A percentile compares a stretch with the other conserved stretches of the same genome.
phyloP scores from a whole-genome alignment of 2,329 filamentous ascomycete species.

The Cladophialophora yegresii region DNA sequence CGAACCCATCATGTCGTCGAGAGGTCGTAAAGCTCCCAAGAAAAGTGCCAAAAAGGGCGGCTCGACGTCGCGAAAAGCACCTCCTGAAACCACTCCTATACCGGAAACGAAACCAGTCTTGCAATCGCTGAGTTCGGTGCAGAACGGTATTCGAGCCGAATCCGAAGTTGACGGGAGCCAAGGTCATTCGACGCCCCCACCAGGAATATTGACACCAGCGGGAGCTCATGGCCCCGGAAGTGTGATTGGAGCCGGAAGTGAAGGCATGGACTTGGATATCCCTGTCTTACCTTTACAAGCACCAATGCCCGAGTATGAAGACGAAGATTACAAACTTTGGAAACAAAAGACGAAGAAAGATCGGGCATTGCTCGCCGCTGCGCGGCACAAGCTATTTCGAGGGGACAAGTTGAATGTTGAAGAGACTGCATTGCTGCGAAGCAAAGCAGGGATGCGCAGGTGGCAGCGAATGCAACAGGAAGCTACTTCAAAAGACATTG shows the following conservation, averaged over 20 bases:
- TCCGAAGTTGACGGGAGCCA: constrained; percentile 74
- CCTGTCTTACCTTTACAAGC: constrained; percentile 63
- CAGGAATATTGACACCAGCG: constrained; percentile 69
- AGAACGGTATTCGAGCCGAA: constrained; percentile 60
- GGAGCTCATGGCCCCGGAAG: constrained; percentile 68
- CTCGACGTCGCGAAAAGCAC: constrained; percentile 68
- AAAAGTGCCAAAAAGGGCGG: constrained; percentile 74
- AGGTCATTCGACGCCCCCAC: constrained; percentile 80
- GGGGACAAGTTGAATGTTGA: constrained; percentile 82
- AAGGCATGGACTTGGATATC: constrained; percentile 82
- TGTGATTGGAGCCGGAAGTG: constrained; percentile 60
- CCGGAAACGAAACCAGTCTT: constrained; percentile 72
- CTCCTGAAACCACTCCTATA: constrained; percentile 73
- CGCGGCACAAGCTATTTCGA: constrained; percentile 82
- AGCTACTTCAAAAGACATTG: constrained; percentile 53
- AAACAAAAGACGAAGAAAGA: constrained; percentile 99
- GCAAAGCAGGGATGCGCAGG: constrained; percentile 83
- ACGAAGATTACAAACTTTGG: constrained; percentile 92
- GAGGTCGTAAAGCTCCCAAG: constrained; percentile 81
- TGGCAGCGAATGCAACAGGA: constrained; percentile 79
- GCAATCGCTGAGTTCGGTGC: constrained; percentile 53
- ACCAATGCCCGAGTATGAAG: constrained; percentile 81
- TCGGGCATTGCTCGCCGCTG: constrained; percentile 79
- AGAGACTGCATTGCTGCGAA: constrained; percentile 81
- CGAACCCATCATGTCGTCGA: constrained; percentile 96